A percentile compares a stretch with the other conserved stretches of the same genome.
phyloP scores from a whole-genome alignment of 495 filamentous ascomycete species.

The Lasiosphaeria ovina region DNA sequence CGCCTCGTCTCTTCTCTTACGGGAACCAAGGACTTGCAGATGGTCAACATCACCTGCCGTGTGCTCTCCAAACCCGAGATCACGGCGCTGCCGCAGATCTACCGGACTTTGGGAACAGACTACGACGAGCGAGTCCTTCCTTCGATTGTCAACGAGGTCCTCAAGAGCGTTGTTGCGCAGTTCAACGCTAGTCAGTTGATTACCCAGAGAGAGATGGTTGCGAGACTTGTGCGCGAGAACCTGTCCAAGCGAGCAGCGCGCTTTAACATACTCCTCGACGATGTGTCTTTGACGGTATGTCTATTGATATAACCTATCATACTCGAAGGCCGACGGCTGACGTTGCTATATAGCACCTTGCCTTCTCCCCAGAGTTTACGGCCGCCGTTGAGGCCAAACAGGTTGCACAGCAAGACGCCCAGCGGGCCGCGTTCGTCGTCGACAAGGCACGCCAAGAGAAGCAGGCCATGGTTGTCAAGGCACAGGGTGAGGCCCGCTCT shows the following conservation, averaged over 20 bases:
- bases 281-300: conserved; percentile 93
- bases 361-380: conserved; percentile 99
- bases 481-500: conserved; percentile 97
- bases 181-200: conserved; percentile 99
- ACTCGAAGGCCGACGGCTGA: conserved; percentile 16
- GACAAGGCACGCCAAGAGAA: conserved; percentile 99
- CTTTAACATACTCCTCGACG: conserved; percentile 96
- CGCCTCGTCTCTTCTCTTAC: conserved; percentile 96
- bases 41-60: conserved; percentile 99
- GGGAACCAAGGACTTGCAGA: conserved; percentile 98
- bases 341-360: conserved; percentile 68
- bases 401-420: conserved; percentile 97
- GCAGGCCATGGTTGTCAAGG: conserved; percentile 96
- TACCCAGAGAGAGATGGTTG: conserved; percentile 96
- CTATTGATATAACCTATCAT: neutral
- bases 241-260: conserved; percentile 83
- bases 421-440: conserved; percentile 94
- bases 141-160: conserved; percentile 96
- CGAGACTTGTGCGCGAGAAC: conserved; percentile 87
- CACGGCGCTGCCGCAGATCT: conserved; percentile 89
- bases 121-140: conserved; percentile 97
- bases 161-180: conserved; percentile 98
- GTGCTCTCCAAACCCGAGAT: conserved; percentile 89
- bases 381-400: conserved; percentile 99
- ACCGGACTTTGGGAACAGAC: conserved; percentile 90